Percentiles rank a stretch among this genome's conserved stretches.
These are phyloP conservation scores for Azolla pinnata DNA, from an alignment of 75 land plant genomes.

Conservation along the genomic window DNA sequence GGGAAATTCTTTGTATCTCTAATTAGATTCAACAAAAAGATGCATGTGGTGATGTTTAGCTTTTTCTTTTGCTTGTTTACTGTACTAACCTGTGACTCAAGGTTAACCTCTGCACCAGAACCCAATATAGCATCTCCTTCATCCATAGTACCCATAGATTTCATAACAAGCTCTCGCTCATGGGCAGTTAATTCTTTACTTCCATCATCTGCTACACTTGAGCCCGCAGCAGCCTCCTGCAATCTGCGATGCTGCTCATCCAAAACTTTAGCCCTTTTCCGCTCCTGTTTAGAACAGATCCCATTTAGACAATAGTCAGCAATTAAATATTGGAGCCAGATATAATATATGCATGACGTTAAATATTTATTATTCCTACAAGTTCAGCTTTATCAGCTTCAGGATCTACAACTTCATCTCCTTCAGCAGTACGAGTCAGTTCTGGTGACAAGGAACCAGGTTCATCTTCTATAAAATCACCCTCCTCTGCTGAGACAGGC, in stretches of 20 bases:
- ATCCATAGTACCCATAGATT: conserved; percentile 92
- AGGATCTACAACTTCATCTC: conserved; percentile 83
- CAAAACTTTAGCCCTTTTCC: conserved; percentile 60
- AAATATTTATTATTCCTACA: conserved; percentile 31
- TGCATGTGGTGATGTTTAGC: no score
- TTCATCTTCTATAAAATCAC: conserved; percentile 53
- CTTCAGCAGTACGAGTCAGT: conserved; percentile 67
- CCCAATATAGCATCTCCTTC: conserved; percentile 96
- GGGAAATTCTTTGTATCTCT: no score
- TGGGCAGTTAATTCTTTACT: conserved; percentile 52
- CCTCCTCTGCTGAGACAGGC: conserved; percentile 19
- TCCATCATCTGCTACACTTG: conserved; percentile 40
- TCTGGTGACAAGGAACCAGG: conserved; percentile 95
- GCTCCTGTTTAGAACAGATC: conserved; percentile 29
- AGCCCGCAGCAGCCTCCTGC: conserved; percentile 54
- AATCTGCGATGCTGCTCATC: conserved; percentile 66
- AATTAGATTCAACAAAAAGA: no score
- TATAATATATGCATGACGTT: background rate
- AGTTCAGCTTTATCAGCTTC: conserved; percentile 74
- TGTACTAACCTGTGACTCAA: conserved; percentile 98
- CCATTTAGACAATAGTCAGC: background rate
- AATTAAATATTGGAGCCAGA: background rate
- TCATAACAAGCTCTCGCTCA: conserved; percentile 52
- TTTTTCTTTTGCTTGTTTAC: no score
- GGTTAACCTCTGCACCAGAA: conserved; percentile 81